Percentiles rank a stretch among this genome's conserved stretches.
phyloP scores from a whole-genome alignment of 345 rosid species.

The Brassica rapa region DNA sequence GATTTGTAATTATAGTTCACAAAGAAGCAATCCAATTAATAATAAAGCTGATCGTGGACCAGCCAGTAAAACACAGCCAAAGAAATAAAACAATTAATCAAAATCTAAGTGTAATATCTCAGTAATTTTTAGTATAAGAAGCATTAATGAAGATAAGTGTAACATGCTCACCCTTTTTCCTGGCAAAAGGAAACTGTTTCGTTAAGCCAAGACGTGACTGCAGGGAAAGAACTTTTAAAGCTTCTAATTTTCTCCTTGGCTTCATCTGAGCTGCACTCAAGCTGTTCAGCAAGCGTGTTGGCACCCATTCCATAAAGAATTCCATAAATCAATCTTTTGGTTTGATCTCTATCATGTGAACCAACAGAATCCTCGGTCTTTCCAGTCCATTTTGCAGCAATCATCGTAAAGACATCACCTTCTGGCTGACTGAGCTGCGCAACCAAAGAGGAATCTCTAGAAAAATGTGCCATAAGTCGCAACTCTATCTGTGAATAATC shows the following conservation, averaged over 20 bases:
- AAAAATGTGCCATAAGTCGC: constrained; percentile 94
- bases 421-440: constrained; percentile 72
- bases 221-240: constrained; percentile 84
- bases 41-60: constrained; percentile 1
- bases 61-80: not conserved
- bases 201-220: constrained; percentile 80
- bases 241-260: constrained; percentile 81
- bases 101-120: not conserved
- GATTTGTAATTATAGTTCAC: not conserved
- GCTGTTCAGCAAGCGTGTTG: constrained; percentile 78
- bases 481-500: constrained; percentile 98
- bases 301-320: constrained; percentile 99
- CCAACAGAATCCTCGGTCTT: constrained; percentile 61
- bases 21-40: not conserved
- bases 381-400: constrained; percentile 89
- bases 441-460: constrained; percentile 74
- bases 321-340: constrained; percentile 90
- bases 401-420: constrained; percentile 90
- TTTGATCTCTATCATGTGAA: constrained; percentile 78
- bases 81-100: not conserved
- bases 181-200: constrained; percentile 68
- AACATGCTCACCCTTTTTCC: constrained; percentile 67
- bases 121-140: not conserved
- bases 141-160: constrained; percentile 8
- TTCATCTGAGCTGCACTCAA: constrained; percentile 77